These are phyloP conservation scores for Lithohypha guttulata DNA, from an alignment of 2,329 filamentous ascomycete species.

Conservation along the genomic window DNA sequence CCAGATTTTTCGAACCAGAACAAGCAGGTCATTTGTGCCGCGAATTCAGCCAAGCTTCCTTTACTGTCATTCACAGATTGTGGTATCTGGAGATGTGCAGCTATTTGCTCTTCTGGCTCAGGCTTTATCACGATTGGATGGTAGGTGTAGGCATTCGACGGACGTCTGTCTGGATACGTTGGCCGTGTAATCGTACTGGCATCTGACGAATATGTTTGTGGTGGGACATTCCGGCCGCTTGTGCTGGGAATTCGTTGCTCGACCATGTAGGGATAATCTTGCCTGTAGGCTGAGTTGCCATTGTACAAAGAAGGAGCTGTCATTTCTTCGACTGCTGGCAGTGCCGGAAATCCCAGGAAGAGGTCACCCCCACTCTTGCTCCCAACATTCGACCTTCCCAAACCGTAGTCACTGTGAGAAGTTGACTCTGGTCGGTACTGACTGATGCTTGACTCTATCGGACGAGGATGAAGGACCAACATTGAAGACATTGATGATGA, in stretches of 20 bases:
- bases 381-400: background rate
- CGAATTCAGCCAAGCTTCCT: slow-evolving; percentile 70
- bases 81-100: slow-evolving; percentile 56
- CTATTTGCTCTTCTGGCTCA: slow-evolving; percentile 28
- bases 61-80: slow-evolving; percentile 63
- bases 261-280: slow-evolving; percentile 8
- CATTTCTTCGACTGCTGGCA: slow-evolving; percentile 19
- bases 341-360: slow-evolving; percentile 21
- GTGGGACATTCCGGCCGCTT: too few relatives aligned
- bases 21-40: slow-evolving; percentile 84
- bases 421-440: background rate
- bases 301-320: slow-evolving; percentile 13
- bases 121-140: too few relatives aligned
- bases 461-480: background rate
- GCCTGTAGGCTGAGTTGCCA: slow-evolving; percentile 11
- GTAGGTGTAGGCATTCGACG: background rate
- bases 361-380: slow-evolving; percentile 1
- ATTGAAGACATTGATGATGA: slow-evolving; percentile 10
- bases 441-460: background rate
- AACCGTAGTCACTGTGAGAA: slow-evolving; percentile 1
- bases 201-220: slow-evolving; percentile 11
- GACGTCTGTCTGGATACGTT: too few relatives aligned
- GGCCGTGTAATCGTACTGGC: background rate
- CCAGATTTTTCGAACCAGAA: slow-evolving; percentile 93
- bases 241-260: slow-evolving; percentile 6